These are phyloP conservation scores for Nigrospora oryzae DNA, from an alignment of 2,329 filamentous ascomycete species.

Conservation along the genomic window DNA sequence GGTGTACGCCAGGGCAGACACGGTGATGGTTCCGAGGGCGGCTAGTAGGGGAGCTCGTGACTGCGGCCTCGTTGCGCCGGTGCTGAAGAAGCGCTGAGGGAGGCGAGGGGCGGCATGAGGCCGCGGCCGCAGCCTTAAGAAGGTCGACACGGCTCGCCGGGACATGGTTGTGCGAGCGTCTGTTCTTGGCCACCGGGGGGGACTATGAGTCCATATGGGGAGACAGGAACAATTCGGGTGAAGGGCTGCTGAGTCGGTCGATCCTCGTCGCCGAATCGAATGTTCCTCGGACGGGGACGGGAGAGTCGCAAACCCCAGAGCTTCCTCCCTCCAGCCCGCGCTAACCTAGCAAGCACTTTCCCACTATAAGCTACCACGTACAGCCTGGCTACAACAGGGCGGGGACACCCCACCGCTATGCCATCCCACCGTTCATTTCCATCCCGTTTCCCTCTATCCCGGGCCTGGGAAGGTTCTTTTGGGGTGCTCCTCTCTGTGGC, in stretches of 20 bases:
- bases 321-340: too few relatives aligned
- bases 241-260: background rate
- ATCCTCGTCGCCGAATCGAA: conserved; percentile 1
- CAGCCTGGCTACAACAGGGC: too few relatives aligned
- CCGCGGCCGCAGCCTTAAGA: conserved; percentile 3
- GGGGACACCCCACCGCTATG: too few relatives aligned
- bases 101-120: background rate
- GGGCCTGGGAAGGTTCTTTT: too few relatives aligned
- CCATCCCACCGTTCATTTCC: too few relatives aligned
- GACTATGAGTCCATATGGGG: conserved; percentile 1
- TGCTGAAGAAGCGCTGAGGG: conserved; percentile 1
- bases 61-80: background rate
- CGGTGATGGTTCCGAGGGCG: conserved; percentile 1
- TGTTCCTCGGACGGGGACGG: background rate
- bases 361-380: too few relatives aligned
- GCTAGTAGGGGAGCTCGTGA: background rate
- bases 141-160: background rate
- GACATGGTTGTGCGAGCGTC: background rate
- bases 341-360: too few relatives aligned
- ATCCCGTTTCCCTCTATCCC: too few relatives aligned
- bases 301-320: too few relatives aligned
- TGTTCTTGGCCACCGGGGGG: background rate
- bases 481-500: too few relatives aligned
- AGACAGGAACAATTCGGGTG: background rate
- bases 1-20: conserved; percentile 2